Percentiles rank a stretch among this genome's conserved stretches.
phyloP scores from a whole-genome alignment of 2,329 filamentous ascomycete species.

The Sclerotinia sclerotiorum region DNA sequence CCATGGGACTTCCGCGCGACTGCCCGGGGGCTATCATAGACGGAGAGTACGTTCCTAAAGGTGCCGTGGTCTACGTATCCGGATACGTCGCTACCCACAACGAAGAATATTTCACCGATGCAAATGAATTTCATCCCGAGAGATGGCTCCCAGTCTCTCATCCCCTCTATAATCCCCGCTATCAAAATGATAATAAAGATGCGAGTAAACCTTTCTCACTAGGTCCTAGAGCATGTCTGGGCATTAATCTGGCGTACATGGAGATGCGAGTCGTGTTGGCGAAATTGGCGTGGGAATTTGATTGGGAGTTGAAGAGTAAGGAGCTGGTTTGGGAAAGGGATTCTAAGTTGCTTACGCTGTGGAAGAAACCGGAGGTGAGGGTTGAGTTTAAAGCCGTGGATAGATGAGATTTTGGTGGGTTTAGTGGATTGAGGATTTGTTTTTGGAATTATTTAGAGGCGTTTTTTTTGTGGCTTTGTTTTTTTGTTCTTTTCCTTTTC shows the following conservation, averaged over 20 bases:
- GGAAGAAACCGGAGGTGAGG: conserved; percentile 17
- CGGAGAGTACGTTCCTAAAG: conserved; percentile 4
- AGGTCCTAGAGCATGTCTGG: conserved; percentile 8
- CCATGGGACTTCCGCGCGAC: conserved; percentile 16
- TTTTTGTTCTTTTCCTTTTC: background rate
- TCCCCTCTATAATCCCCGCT: conserved; percentile 7
- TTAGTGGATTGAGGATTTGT: background rate
- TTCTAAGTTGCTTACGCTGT: conserved; percentile 5
- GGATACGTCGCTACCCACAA: conserved; percentile 1
- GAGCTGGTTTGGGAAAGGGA: conserved; percentile 19
- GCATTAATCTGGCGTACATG: conserved; percentile 20
- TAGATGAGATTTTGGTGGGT: background rate
- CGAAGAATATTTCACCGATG: conserved; percentile 11
- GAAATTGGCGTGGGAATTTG: conserved; percentile 17
- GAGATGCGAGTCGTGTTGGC: conserved; percentile 20
- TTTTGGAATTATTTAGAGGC: background rate
- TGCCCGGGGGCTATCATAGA: conserved; percentile 17
- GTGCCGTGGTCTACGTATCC: conserved; percentile 1
- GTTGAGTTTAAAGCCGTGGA: background rate
- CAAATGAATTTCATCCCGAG: conserved; percentile 14
- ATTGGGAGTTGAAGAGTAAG: conserved; percentile 11
- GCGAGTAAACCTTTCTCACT: conserved; percentile 11
- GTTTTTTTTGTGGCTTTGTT: background rate
- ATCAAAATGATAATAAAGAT: conserved; percentile 18
- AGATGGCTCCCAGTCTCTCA: conserved; percentile 13